Conservation (phyloP, 2,329 filamentous ascomycete genomes). For the Cryphonectria naterciae region DNA sequence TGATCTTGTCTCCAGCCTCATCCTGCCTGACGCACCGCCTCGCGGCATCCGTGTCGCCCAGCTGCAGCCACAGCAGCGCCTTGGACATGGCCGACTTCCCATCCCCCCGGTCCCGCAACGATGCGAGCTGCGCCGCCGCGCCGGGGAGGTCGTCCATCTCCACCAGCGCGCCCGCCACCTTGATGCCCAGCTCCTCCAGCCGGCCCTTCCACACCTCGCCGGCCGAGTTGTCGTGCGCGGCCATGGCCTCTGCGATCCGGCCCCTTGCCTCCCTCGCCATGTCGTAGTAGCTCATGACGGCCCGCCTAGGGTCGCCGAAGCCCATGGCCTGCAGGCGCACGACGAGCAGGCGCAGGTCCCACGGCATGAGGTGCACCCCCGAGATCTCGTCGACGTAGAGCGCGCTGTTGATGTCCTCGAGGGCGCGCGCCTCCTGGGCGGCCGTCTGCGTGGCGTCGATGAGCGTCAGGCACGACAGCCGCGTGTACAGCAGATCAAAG, state of each 20-base stretch:
- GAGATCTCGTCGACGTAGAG: conserved; percentile 60
- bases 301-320: conserved; percentile 80
- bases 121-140: conserved; percentile 73
- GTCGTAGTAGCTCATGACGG: conserved; percentile 90
- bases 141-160: conserved; percentile 89
- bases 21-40: conserved; percentile 52
- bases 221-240: conserved; percentile 55
- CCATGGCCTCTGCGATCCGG: conserved; percentile 54
- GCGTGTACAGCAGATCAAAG: conserved; percentile 78
- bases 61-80: conserved; percentile 74
- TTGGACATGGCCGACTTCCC: conserved; percentile 51
- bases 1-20: conserved; percentile 50
- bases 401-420: conserved; percentile 63
- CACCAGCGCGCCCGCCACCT: conserved; percentile 68
- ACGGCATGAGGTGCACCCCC: conserved; percentile 74
- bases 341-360: conserved; percentile 81
- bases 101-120: conserved; percentile 50
- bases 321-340: conserved; percentile 85
- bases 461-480: conserved; percentile 80
- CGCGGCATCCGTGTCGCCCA: conserved; percentile 77
- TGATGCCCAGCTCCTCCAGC: conserved; percentile 74
- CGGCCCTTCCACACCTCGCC: conserved; percentile 71
- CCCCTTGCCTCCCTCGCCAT: conserved; percentile 77
- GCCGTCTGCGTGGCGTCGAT: conserved; percentile 73
- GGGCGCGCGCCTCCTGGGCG: conserved; percentile 66